Base-by-base conservation (phyloP, 495 filamentous ascomycete species). In the Podospora didyma region DNA sequence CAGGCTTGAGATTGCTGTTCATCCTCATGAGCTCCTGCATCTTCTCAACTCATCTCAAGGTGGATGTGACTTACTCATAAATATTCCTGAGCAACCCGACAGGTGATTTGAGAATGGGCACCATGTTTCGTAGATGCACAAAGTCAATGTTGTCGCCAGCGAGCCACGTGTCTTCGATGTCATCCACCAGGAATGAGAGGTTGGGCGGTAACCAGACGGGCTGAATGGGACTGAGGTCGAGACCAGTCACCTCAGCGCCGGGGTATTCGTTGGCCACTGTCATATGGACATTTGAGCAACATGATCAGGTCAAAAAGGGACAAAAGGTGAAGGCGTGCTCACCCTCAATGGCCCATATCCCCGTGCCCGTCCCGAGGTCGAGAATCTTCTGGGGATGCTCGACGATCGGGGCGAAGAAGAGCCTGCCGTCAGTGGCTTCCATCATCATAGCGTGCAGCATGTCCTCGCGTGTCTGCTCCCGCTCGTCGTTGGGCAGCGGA, bases 331-430 rank as follows among this genome's bases (percentile, higher is more conserved):
- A 37, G 16, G 19, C 3, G 23, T 31, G 48, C 62, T 48, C 14
- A 65, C 57, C 50, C 48, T 68, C 59, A n/a, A 65, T 54, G 19
- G 78, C 80, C 81, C 81, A 84, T 53, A 74, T 42, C 4, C 39
- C 39, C 4, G 39, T 42, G 0, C 39, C 39, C 14, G 39, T 42
- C 21, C 45, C 45, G 1, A 47, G 7, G 22, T 47, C 45, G 7
- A 22, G 21, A 14, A 47, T 26, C 31, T 50, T 46, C 39, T 54
- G 48, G 6, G 74, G 73, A 11, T 70, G 47, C n/a, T 65, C 49
- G 7, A 57, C 51, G 31, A 77, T 68, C 2, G 77, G 77, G 0
- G 77, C 70, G 19, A 73, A 63, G 46, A 65, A 68, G 2, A 77
- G 62, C 46, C 69, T 69, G 28, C 75, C 72, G 10, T 31, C 26